A percentile compares a stretch with the other conserved stretches of the same genome.
Conservation (phyloP, 192 early-diverging fungal genomes). For the Umbelopsis sp. region DNA sequence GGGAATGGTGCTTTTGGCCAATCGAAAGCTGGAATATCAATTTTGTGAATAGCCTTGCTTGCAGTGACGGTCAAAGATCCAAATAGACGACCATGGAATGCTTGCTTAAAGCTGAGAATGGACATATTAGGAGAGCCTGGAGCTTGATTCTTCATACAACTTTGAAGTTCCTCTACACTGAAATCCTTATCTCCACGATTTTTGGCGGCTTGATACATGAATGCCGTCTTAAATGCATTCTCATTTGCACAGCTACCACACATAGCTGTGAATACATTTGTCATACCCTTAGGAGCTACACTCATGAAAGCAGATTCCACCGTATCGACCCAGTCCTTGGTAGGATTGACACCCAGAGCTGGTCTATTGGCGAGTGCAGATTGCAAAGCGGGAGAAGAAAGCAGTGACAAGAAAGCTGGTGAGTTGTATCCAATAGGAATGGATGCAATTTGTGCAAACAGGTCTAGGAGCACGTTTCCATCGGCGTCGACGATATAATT, state of each 20-base stretch:
- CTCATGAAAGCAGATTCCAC: constrained; percentile 66
- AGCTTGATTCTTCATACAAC: constrained; percentile 65
- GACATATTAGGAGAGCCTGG: constrained; percentile 68
- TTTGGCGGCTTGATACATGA: constrained; percentile 63
- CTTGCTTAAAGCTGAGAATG: constrained; percentile 63
- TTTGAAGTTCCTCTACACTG: constrained; percentile 43
- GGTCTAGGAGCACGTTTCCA: constrained; percentile 68
- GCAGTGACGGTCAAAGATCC: constrained; percentile 67
- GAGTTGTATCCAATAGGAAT: constrained; percentile 78
- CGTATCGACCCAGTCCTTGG: constrained; percentile 59
- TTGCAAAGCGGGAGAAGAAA: constrained; percentile 57
- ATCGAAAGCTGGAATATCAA: constrained; percentile 74
- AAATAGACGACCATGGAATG: constrained; percentile 73
- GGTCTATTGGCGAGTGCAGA: constrained; percentile 65
- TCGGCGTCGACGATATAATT: constrained; percentile 78
- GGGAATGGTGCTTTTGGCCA: constrained; percentile 71
- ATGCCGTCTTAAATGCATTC: constrained; percentile 74
- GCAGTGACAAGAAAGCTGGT: constrained; percentile 52
- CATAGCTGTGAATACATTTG: constrained; percentile 72
- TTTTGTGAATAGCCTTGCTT: constrained; percentile 72
- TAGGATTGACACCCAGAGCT: constrained; percentile 67
- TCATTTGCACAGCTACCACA: constrained; percentile 79
- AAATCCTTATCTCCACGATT: constrained; percentile 45
- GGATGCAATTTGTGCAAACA: constrained; percentile 75
- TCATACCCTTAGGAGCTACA: constrained; percentile 66